A percentile compares a stretch with the other conserved stretches of the same genome.
Conservation (phyloP, 371 early-diverging fungal species). For the Mortierella sp. region DNA sequence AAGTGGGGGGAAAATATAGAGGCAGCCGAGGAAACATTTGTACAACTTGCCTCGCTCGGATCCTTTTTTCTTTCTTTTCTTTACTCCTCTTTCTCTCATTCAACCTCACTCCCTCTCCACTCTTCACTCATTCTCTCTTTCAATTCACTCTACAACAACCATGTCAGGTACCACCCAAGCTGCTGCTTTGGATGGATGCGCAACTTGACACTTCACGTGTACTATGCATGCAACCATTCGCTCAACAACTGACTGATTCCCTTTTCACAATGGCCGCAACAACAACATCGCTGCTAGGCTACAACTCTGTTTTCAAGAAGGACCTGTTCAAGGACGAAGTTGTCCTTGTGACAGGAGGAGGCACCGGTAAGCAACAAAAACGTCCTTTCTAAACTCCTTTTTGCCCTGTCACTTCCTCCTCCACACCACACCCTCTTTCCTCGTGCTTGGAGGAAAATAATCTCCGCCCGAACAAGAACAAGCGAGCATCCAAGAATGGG, state of each 20-base stretch:
- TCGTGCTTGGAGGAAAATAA: background rate
- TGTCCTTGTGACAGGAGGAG: slow-evolving; percentile 60
- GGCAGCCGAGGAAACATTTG: background rate
- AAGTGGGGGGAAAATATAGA: background rate
- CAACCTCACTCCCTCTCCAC: background rate
- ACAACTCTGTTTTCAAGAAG: slow-evolving; percentile 56
- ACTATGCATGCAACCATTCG: background rate
- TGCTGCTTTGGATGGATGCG: background rate
- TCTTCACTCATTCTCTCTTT: background rate
- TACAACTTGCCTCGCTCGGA: background rate
- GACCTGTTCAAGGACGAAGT: slow-evolving; percentile 60
- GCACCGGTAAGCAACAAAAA: slow-evolving; percentile 50
- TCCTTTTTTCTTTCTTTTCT: background rate
- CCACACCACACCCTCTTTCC: background rate
- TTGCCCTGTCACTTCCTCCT: background rate
- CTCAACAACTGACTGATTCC: background rate
- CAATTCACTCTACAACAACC: background rate
- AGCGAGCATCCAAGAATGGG: background rate
- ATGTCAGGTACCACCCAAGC: slow-evolving; percentile 4
- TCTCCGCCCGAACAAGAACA: background rate
- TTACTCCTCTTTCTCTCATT: background rate
- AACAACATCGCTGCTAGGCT: slow-evolving; percentile 18
- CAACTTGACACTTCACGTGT: background rate
- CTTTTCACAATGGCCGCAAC: background rate
- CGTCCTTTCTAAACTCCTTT: background rate